Percentiles rank a stretch among this genome's conserved stretches.
phyloP scores from a whole-genome alignment of 1,284 basidiomycete genomes.

The Malassezia restricta region DNA sequence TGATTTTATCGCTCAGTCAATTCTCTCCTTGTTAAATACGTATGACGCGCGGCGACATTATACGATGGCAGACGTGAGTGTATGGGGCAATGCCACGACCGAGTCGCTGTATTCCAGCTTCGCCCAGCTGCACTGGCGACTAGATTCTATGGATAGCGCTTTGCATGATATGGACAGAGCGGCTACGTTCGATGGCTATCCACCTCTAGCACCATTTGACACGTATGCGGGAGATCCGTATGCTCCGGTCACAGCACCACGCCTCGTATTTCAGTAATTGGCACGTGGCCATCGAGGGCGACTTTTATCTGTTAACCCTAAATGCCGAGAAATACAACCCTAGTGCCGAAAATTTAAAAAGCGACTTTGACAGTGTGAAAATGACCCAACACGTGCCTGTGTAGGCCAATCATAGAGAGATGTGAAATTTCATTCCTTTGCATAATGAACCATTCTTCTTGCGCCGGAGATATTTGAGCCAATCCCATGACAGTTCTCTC shows the following conservation, averaged over 20 bases:
- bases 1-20: conserved; percentile 25
- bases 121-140: conserved; percentile 25
- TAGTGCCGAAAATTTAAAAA: too few species aligned
- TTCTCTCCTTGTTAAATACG: conserved; percentile 20
- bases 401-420: too few species aligned
- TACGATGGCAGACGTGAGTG: conserved; percentile 16
- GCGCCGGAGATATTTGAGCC: too few species aligned
- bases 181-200: conserved; percentile 7
- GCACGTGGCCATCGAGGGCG: too few species aligned
- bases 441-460: too few species aligned
- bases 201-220: conserved; percentile 8
- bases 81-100: conserved; percentile 35
- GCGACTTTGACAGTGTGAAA: too few species aligned
- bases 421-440: too few species aligned
- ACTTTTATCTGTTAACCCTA: too few species aligned
- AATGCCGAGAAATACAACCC: too few species aligned
- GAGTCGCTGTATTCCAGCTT: conserved; percentile 36
- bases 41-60: conserved; percentile 19
- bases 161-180: conserved; percentile 3
- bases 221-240: conserved; percentile 8
- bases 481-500: too few species aligned
- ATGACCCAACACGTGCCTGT: too few species aligned
- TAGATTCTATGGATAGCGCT: not conserved
- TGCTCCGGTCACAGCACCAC: conserved; percentile 1
- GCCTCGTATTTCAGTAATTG: not conserved